Evolutionary conservation across 2,329 filamentous ascomycete genomes (phyloP), one percentile per base, ranked within the genome.

Genomic region (Bipolaris gigantea): DNA sequence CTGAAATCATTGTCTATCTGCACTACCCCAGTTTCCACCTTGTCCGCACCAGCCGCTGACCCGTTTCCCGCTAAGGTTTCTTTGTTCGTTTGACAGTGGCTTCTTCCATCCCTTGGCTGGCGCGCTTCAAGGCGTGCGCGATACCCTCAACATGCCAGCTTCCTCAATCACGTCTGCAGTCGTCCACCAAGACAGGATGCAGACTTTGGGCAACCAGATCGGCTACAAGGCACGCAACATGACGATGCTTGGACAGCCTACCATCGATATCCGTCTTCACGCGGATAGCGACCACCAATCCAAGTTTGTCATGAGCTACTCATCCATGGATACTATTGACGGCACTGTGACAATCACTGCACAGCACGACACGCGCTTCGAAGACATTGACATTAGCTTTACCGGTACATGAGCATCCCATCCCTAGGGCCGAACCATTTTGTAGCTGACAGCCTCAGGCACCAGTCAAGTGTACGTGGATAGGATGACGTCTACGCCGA

Each of bases 361-460:
- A 3, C 72, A 76, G n/a, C 72, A 75, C 43, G 82, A 85, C 46
- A 83, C 77, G 3, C 73, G 74, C 33, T 86, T 86, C 62, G 83
- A 86, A 43, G 77, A 83, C 8, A 71, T 86, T 34, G 79, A 83
- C 27, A 84, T 87, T 61, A 77, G 81, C 3, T 83, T 86, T 51
- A 75, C 83, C 57, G 84, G 82, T 81, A 68, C 58, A 73, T 69
- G 5, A 18, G 27, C 7, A 19, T 9, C 42, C 40, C 5, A 35
- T 45, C 50, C 39, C 19, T 15, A 16, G 16, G 16, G 25, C 6
- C 16, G 8, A 21, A 16, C 16, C 11, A 21, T 23, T 10, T 38
- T 19, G 42, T 32, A 40, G 49, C 64, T 71, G 45, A 71, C 46
- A 34, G 10, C 13, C 15, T 18, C 63, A 83, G 81, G 83, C 38